Percentiles rank a stretch among this genome's conserved stretches.
Conservation (phyloP, 2,329 filamentous ascomycete genomes). For the Neofusicoccum laricinum region DNA sequence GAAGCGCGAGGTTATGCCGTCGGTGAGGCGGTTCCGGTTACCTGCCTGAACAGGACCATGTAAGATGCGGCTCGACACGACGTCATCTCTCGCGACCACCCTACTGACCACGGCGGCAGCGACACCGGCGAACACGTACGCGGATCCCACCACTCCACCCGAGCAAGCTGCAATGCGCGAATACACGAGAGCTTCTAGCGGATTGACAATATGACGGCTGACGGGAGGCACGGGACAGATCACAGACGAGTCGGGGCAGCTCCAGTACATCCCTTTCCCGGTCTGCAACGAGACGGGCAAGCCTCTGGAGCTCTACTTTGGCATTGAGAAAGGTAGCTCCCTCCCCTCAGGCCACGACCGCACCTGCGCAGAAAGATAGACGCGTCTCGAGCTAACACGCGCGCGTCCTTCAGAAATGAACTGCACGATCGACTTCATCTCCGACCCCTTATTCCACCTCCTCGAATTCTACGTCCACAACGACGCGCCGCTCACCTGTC, state of each 20-base stretch:
- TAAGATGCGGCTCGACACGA: constrained; percentile 29
- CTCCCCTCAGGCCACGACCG: not conserved
- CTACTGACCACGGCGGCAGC: constrained; percentile 44
- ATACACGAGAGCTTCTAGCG: not conserved
- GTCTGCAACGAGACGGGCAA: constrained; percentile 82
- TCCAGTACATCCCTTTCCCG: constrained; percentile 90
- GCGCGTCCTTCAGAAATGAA: constrained; percentile 59
- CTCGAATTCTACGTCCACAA: constrained; percentile 98
- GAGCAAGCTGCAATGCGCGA: not conserved
- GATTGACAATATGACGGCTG: not conserved
- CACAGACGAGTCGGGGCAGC: constrained; percentile 73
- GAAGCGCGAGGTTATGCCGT: constrained; percentile 43
- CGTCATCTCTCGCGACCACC: not conserved
- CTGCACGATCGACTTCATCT: constrained; percentile 75
- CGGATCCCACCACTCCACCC: not conserved
- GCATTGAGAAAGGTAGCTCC: constrained; percentile 58
- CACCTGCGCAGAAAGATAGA: not conserved
- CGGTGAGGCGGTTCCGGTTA: constrained; percentile 50
- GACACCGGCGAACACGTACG: constrained; percentile 79
- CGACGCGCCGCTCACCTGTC: constrained; percentile 89
- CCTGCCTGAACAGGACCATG: constrained; percentile 52
- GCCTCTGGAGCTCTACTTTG: constrained; percentile 83
- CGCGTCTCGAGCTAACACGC: not conserved
- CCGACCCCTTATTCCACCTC: constrained; percentile 80
- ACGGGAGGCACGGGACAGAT: constrained; percentile 45